Conservation (phyloP, 2,329 filamentous ascomycete genomes). For the Aspergillus fumigatus region DNA sequence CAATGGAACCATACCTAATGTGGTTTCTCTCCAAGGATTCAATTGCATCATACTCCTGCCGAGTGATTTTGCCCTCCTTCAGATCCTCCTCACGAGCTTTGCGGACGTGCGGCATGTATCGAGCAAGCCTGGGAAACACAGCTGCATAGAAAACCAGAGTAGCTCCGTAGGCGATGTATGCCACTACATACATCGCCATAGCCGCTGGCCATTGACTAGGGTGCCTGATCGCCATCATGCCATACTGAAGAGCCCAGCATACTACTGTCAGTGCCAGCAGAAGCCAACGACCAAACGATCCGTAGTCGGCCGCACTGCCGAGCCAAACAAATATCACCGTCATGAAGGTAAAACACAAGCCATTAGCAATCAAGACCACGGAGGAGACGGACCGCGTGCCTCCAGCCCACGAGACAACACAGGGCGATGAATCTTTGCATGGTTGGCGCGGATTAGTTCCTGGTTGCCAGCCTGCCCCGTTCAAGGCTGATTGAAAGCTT, state of each 20-base stretch:
- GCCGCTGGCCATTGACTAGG: conserved; percentile 38
- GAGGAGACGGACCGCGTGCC: conserved; percentile 36
- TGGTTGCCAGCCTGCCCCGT: conserved; percentile 35
- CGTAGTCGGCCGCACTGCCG: conserved; percentile 42
- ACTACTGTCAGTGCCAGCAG: conserved; percentile 38
- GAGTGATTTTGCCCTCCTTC: conserved; percentile 34
- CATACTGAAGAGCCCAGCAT: conserved; percentile 40
- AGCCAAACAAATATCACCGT: conserved; percentile 40
- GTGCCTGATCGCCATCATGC: conserved; percentile 35
- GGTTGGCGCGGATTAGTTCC: conserved; percentile 27
- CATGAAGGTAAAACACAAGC: conserved; percentile 41
- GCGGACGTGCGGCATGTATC: conserved; percentile 39
- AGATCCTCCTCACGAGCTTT: conserved; percentile 40
- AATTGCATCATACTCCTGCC: conserved; percentile 37
- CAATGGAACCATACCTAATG: conserved; percentile 28
- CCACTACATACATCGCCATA: conserved; percentile 39
- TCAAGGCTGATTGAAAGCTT: conserved; percentile 40
- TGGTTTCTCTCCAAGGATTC: conserved; percentile 41
- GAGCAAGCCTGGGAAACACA: conserved; percentile 36
- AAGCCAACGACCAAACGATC: conserved; percentile 39
- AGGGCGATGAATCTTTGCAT: conserved; percentile 31
- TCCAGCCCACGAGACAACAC: conserved; percentile 38
- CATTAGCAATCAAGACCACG: conserved; percentile 40
- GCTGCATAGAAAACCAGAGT: conserved; percentile 43
- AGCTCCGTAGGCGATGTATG: conserved; percentile 39